A percentile compares a stretch with the other conserved stretches of the same genome.
Evolutionary conservation across 768 basidiomycete species (phyloP).

Genomic region (Suillus placidus): DNA sequence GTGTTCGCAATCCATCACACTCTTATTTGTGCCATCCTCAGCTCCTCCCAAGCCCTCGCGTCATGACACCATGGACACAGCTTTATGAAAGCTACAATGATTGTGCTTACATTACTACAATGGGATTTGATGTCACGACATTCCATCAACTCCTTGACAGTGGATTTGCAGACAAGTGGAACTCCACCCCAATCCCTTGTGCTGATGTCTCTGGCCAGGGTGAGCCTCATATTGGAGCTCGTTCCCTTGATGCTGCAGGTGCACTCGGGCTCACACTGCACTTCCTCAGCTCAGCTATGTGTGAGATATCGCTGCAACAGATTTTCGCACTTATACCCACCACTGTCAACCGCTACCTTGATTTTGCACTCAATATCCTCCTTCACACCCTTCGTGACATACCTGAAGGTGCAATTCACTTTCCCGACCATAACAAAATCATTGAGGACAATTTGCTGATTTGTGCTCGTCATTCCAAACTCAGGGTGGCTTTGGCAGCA

Average conservation of each 20-base stretch:
- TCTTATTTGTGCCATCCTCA: not conserved
- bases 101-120: constrained; percentile 47
- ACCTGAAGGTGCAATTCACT: not conserved
- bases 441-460: not conserved
- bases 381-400: not conserved
- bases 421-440: not conserved
- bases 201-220: too few relatives aligned
- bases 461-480: not conserved
- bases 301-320: constrained; percentile 35
- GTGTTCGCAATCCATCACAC: not conserved
- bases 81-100: constrained; percentile 36
- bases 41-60: constrained; percentile 37
- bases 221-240: too few relatives aligned
- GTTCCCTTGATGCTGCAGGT: constrained; percentile 30
- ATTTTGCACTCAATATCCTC: not conserved
- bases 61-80: constrained; percentile 39
- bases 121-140: constrained; percentile 44
- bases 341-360: not conserved
- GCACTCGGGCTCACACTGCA: constrained; percentile 46
- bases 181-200: too few relatives aligned
- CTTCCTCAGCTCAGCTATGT: constrained; percentile 42
- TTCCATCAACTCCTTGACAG: constrained; percentile 36
- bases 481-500: not conserved
- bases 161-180: constrained; percentile 32
- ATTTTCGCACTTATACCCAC: not conserved